These are phyloP conservation scores for Carex kokanica DNA, from an alignment of 176 grass and related monocot genomes.

Conservation along the genomic window DNA sequence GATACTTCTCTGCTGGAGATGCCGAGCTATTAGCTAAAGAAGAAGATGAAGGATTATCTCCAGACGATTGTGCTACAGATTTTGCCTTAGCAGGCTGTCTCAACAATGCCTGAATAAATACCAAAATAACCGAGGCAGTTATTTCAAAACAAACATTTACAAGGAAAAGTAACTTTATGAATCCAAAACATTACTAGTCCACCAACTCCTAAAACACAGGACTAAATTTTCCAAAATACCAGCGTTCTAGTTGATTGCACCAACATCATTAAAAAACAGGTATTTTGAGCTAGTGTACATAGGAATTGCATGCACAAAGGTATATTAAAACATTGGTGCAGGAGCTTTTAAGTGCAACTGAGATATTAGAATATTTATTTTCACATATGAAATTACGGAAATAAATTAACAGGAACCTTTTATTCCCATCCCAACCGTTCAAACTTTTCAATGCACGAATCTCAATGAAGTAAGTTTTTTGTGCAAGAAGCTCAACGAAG, in stretches of 20 bases:
- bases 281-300: background rate
- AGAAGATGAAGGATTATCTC: constrained; percentile 51
- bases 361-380: background rate
- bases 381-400: no score
- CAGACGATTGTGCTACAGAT: constrained; percentile 52
- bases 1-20: constrained; percentile 64
- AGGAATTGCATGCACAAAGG: background rate
- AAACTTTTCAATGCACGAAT: no score
- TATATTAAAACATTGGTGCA: background rate
- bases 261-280: background rate
- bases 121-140: constrained; percentile 18
- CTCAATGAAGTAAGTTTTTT: no score
- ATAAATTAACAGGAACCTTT: no score
- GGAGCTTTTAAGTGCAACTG: background rate
- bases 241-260: background rate
- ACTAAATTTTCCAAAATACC: background rate
- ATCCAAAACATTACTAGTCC: background rate
- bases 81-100: constrained; percentile 89
- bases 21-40: constrained; percentile 30
- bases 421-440: no score
- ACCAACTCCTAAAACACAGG: background rate
- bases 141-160: constrained; percentile 9
- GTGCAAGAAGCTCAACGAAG: no score
- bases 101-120: constrained; percentile 53
- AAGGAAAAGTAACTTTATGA: background rate